phyloP scores from a whole-genome alignment of 768 basidiomycete species.

The Termitomyces sp. region DNA sequence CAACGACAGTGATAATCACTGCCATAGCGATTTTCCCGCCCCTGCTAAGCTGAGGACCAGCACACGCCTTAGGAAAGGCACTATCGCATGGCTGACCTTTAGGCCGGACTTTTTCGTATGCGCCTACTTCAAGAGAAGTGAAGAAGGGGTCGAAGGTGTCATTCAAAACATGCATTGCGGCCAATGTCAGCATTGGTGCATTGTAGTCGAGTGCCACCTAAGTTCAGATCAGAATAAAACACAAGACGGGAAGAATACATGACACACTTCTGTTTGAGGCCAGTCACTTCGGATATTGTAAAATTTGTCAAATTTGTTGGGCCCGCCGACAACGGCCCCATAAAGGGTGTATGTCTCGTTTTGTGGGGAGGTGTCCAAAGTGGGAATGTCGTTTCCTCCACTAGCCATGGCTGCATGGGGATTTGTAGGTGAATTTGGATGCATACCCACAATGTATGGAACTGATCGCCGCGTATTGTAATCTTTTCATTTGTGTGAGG shows the following conservation, averaged over 20 bases:
- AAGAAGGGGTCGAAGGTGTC: conserved; percentile 72
- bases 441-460: conserved; percentile 82
- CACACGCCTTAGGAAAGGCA: conserved; percentile 52
- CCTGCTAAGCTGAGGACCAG: conserved; percentile 46
- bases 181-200: conserved; percentile 83
- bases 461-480: conserved; percentile 27
- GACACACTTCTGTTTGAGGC: conserved; percentile 74
- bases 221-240: neutral
- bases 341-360: conserved; percentile 76
- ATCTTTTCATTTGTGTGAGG: neutral
- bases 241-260: neutral
- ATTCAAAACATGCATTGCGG: conserved; percentile 70
- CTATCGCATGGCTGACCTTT: conserved; percentile 74
- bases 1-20: conserved; percentile 56
- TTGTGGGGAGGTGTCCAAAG: conserved; percentile 68
- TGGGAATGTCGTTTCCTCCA: conserved; percentile 65
- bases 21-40: conserved; percentile 68
- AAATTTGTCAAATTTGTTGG: conserved; percentile 67
- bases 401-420: conserved; percentile 89
- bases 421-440: conserved; percentile 87
- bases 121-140: conserved; percentile 62
- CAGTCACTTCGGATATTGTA: conserved; percentile 88
- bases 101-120: conserved; percentile 57
- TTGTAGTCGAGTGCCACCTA: conserved; percentile 86
- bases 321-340: conserved; percentile 87